A percentile compares a stretch with the other conserved stretches of the same genome.
These are phyloP conservation scores for Sugiyamaella qingdaonensis DNA, from an alignment of 805 yeast genomes.

Conservation along the genomic window DNA sequence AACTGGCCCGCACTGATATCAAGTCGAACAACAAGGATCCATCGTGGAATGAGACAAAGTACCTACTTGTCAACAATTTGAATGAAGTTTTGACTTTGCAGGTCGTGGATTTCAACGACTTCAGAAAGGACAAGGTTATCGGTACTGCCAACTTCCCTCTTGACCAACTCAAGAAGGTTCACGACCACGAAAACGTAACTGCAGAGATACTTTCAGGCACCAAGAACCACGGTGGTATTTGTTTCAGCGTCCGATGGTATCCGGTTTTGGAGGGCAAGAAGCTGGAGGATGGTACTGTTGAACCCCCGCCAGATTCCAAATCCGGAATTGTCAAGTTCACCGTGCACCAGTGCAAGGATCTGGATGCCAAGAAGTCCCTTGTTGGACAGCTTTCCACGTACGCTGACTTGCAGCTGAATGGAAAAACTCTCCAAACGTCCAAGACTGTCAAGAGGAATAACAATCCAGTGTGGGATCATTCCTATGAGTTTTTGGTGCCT, in stretches of 20 bases:
- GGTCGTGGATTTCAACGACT: constrained; percentile 72
- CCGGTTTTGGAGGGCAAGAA: constrained; percentile 55
- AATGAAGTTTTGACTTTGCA: constrained; percentile 78
- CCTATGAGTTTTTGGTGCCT: constrained; percentile 62
- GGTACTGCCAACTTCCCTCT: constrained; percentile 76
- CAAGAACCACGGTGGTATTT: constrained; percentile 72
- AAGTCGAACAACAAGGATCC: constrained; percentile 68
- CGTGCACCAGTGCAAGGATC: constrained; percentile 56
- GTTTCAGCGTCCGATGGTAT: constrained; percentile 66
- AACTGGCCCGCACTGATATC: constrained; percentile 64
- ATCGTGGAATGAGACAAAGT: constrained; percentile 76
- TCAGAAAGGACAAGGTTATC: constrained; percentile 69
- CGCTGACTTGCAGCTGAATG: constrained; percentile 67
- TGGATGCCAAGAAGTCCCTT: constrained; percentile 36
- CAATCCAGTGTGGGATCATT: constrained; percentile 61
- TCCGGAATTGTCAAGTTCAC: constrained; percentile 84
- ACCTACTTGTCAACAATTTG: constrained; percentile 65
- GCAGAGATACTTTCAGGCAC: constrained; percentile 73
- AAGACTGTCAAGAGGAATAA: constrained; percentile 55
- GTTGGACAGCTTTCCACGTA: constrained; percentile 57
- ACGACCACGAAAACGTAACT: constrained; percentile 41
- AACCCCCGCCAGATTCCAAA: constrained; percentile 86
- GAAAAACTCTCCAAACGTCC: constrained; percentile 56
- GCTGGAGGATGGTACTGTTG: constrained; percentile 74
- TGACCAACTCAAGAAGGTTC: constrained; percentile 54